Conservation (phyloP, 2,329 filamentous ascomycete species). For the Endoconidiophora polonica region DNA sequence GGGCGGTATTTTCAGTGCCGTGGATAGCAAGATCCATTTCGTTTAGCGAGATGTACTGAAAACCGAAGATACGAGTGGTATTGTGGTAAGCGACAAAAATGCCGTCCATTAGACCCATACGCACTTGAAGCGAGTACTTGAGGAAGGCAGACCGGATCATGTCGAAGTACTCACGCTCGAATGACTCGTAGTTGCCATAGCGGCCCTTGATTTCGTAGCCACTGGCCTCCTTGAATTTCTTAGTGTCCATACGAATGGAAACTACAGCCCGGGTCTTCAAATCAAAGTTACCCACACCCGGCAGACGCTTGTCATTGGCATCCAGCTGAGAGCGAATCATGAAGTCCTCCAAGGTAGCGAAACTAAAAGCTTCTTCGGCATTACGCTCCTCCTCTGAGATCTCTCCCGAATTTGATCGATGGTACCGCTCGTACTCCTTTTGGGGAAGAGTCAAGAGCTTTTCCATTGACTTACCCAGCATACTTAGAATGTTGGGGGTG, state of each 20-base stretch:
- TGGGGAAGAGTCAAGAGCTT: constrained; percentile 76
- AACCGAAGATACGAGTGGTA: constrained; percentile 85
- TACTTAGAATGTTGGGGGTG: constrained; percentile 67
- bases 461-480: constrained; percentile 91
- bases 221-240: constrained; percentile 52
- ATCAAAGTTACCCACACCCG: constrained; percentile 88
- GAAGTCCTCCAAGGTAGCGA: constrained; percentile 71
- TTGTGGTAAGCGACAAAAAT: constrained; percentile 98
- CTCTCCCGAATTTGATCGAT: constrained; percentile 48
- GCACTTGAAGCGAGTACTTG: constrained; percentile 91
- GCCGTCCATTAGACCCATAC: constrained; percentile 96
- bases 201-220: constrained; percentile 74
- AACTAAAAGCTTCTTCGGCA: constrained; percentile 68
- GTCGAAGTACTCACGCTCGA: constrained; percentile 88
- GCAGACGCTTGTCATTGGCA: constrained; percentile 69
- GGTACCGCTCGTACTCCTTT: constrained; percentile 72
- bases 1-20: constrained; percentile 43
- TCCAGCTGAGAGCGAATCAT: constrained; percentile 92
- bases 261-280: constrained; percentile 88
- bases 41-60: constrained; percentile 74
- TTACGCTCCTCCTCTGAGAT: constrained; percentile 56
- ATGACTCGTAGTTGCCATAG: constrained; percentile 73
- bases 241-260: constrained; percentile 74
- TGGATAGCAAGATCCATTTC: constrained; percentile 92
- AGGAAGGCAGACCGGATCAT: constrained; percentile 90